Evolutionary conservation across 192 early-diverging fungal species (phyloP).

Genomic region (Linnemannia elongata): DNA sequence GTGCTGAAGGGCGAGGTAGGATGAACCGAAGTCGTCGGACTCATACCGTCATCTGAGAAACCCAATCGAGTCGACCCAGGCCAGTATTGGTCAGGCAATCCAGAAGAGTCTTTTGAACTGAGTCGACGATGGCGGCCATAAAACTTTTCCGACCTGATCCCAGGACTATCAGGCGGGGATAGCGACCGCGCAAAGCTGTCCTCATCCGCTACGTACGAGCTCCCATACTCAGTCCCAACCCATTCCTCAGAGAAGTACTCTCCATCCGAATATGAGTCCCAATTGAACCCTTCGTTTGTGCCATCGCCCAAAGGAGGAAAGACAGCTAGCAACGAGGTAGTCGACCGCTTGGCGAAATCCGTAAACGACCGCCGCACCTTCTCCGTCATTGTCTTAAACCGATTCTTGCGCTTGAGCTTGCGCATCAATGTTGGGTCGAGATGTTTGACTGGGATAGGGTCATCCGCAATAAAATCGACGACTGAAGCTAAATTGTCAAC

Average conservation of each 20-base stretch:
- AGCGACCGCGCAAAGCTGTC: slow-evolving; percentile 13
- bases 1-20: slow-evolving; percentile 12
- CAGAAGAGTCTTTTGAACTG: slow-evolving; percentile 35
- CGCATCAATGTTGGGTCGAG: slow-evolving; percentile 39
- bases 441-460: slow-evolving; percentile 39
- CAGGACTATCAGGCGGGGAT: slow-evolving; percentile 31
- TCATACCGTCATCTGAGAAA: slow-evolving; percentile 27
- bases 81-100: slow-evolving; percentile 39
- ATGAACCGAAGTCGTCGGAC: slow-evolving; percentile 12
- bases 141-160: slow-evolving; percentile 3
- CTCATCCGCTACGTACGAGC: slow-evolving; percentile 16
- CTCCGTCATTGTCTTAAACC: slow-evolving; percentile 40
- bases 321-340: slow-evolving; percentile 22
- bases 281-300: slow-evolving; percentile 48
- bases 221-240: slow-evolving; percentile 24
- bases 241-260: slow-evolving; percentile 39
- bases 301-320: slow-evolving; percentile 55
- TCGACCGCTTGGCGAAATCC: slow-evolving; percentile 38
- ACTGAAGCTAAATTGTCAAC: neutral
- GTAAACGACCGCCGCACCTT: slow-evolving; percentile 44
- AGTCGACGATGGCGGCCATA: slow-evolving; percentile 21
- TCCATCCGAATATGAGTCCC: slow-evolving; percentile 44
- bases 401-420: slow-evolving; percentile 43
- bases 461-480: slow-evolving; percentile 27
- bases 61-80: slow-evolving; percentile 37